Evolutionary conservation across 306 rosid genomes (phyloP).

Genomic region (Mimosa pudica): DNA sequence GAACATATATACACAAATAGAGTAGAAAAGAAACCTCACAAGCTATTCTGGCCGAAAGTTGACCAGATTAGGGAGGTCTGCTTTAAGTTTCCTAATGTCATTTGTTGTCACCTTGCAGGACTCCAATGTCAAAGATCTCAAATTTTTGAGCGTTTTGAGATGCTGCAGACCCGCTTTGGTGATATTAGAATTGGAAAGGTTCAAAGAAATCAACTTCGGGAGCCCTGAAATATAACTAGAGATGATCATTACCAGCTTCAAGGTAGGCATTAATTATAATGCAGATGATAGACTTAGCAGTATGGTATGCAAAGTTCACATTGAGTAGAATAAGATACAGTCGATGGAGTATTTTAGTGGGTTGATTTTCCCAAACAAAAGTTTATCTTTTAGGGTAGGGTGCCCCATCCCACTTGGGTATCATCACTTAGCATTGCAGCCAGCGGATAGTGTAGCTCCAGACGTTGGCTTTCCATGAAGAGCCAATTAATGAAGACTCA

Average conservation of each 20-base stretch:
- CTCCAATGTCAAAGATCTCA: conserved; percentile 85
- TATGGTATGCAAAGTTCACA: no score
- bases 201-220: conserved; percentile 70
- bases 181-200: conserved; percentile 73
- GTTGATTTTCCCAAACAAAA: no score
- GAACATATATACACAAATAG: conserved; percentile 20
- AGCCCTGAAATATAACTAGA: conserved; percentile 60
- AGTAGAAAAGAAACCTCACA: conserved; percentile 10
- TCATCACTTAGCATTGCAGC: no score
- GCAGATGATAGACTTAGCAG: not conserved
- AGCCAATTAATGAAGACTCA: no score
- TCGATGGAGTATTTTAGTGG: no score
- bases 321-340: no score
- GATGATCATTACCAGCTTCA: not conserved
- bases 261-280: not conserved
- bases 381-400: no score
- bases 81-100: conserved; percentile 80
- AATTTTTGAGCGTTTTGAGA: conserved; percentile 72
- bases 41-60: conserved; percentile 83
- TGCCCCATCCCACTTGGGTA: no score
- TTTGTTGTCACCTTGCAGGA: conserved; percentile 77
- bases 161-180: conserved; percentile 72
- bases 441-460: no score
- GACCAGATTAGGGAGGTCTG: conserved; percentile 76
- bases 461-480: no score